Evolutionary conservation across 371 early-diverging fungal species (phyloP), one percentile per base, ranked within the genome.

Genomic region (Mortierella sp.): DNA sequence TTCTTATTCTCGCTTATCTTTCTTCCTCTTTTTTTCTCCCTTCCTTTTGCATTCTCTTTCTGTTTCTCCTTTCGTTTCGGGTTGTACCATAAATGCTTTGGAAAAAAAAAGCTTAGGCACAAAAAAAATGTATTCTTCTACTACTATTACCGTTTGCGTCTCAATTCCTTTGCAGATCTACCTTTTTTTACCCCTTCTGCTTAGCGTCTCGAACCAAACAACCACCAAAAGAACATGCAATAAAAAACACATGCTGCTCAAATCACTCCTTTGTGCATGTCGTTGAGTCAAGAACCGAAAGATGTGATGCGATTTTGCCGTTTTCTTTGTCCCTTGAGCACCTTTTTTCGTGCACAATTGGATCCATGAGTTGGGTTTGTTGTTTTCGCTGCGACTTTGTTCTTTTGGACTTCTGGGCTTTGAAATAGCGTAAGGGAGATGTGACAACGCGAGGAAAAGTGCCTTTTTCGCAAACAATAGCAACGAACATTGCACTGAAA

Each of bases 1-100:
- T 10, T 46, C 44, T 72, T n/a, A 12, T 72, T 43, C 27, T 46
- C 29, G 5, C 51, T 32, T 71, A 18, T 46, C 48, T 24, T 70
- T 68, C 48, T 71, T 78, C 24, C 18, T 76, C 12, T 24, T 56
- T 51, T 44, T 46, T 74, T 78, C 43, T 71, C 27, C 72, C 54
- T 65, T 72, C 29, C 46, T 72, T 72, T 65, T 49, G 68, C 41
- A 54, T 29, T 46, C 55, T 43, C 54, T 49, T 49, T 74, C 43
- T 43, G 56, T 27, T 41, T 56, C 24, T 46, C 18, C 55, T 68
- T 68, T 54, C 14, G 48, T 32, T 48, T 24, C 74, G 68, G 68
- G 38, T 68, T 68, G 68, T 68, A 68, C 68, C 68, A 68, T 68
- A 21, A 51, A 68, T 68, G 68, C 68, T 38, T 68, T 35, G 68